Evolutionary conservation across 371 early-diverging fungal species (phyloP), one percentile per base, ranked within the genome.

Genomic region (Mortierella sp.): DNA sequence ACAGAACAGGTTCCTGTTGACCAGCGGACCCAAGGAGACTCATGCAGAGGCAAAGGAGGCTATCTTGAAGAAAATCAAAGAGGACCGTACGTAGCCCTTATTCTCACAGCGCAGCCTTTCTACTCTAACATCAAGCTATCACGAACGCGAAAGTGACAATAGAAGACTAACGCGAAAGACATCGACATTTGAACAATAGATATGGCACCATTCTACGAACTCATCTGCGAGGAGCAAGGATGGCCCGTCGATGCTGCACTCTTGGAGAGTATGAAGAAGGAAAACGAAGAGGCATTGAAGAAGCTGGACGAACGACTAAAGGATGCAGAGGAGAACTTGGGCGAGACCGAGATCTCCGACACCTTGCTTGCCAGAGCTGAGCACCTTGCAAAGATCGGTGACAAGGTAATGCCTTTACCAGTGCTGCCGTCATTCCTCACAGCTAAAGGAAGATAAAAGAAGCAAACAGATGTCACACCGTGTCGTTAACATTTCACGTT

Each of bases 321-420:
- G 74, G 98, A 97, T 84, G 99, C 98, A 16, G 94, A 96, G 87
- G 92, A 95, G 80, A 98, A 97, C 82, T 89, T 96, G 81, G 99
- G 99, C 68, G 98, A 98, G 83, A 96, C 98, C 26, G 99, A 99
- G 88, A 94, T 97, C 80, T 95, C 94, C 75, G 98, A 98, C 77
- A 95, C 97, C 28, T 89, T 98, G 79, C 92, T 97, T 52, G 95
- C 96, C n/a, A 96, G 96, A 79, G 99, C 99, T 10, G 93, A 96
- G 75, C 97, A 96, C 75, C 92, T 96, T 80, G 94, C 98, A 34
- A 93, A 95, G 84, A 99, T 98, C 84, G 99, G 99, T 52, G 97
- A 97, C 82, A 98, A 98, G 93, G 98, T 96, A 78, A 57, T 2
- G 44, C 31, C 63, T 7, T 63, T 16, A 16, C 34, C 1, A 16